A percentile compares a stretch with the other conserved stretches of the same genome.
Evolutionary conservation across 2,329 filamentous ascomycete genomes (phyloP).

Genomic region (Rutstroemia sp.): DNA sequence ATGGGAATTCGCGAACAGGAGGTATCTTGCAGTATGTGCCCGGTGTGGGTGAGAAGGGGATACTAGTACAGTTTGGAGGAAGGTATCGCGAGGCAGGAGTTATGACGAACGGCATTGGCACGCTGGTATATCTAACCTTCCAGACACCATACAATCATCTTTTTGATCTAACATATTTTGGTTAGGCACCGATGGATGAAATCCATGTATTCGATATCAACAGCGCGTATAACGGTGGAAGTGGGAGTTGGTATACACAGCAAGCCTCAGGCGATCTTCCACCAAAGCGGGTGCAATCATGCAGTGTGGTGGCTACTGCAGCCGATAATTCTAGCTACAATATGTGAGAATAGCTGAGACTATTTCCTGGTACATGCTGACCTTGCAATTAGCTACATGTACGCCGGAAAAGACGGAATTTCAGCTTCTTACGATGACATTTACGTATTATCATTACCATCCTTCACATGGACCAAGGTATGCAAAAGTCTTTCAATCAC

Average conservation of each 20-base stretch:
- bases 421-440: constrained; percentile 34
- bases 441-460: constrained; percentile 38
- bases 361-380: constrained; percentile 6
- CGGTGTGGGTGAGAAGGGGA: constrained; percentile 31
- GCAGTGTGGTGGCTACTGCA: constrained; percentile 34
- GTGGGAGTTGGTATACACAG: constrained; percentile 36
- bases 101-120: not conserved
- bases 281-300: constrained; percentile 36
- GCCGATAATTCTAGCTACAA: constrained; percentile 40
- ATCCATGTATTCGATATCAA: constrained; percentile 36
- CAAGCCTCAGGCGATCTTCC: constrained; percentile 36
- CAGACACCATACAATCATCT: not conserved
- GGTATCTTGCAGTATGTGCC: constrained; percentile 33
- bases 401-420: constrained; percentile 37
- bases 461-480: constrained; percentile 35
- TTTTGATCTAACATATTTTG: not conserved
- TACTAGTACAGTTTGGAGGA: constrained; percentile 35
- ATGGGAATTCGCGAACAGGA: constrained; percentile 30
- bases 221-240: constrained; percentile 22
- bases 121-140: not conserved
- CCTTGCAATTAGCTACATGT: constrained; percentile 32
- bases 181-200: constrained; percentile 24
- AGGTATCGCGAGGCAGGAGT: constrained; percentile 3
- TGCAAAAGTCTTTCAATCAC: constrained; percentile 11
- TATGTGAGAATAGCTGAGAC: constrained; percentile 23